Conservation (phyloP, 805 yeast species). For the Yarrowia bubula region DNA sequence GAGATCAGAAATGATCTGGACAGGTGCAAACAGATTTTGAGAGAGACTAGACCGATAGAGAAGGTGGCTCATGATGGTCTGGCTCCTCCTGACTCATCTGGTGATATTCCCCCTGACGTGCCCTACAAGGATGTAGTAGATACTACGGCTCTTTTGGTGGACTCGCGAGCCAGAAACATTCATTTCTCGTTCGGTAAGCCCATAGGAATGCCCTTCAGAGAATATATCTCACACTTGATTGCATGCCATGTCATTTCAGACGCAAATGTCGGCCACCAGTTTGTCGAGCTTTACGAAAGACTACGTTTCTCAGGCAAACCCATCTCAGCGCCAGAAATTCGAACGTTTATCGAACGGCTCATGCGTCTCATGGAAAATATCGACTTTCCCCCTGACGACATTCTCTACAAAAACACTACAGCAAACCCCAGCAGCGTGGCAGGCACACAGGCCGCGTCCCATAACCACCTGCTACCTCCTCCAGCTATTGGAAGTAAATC, state of each 20-base stretch:
- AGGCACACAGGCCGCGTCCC: conserved; percentile 2
- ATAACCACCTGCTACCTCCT: not conserved
- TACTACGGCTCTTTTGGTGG: conserved; percentile 37
- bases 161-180: conserved; percentile 36
- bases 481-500: conserved; percentile 10
- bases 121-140: conserved; percentile 35
- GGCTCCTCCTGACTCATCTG: conserved; percentile 19
- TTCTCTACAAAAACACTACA: conserved; percentile 7
- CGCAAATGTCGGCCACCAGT: conserved; percentile 35
- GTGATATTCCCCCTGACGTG: conserved; percentile 32
- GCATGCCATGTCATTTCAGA: conserved; percentile 33
- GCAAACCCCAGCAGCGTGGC: conserved; percentile 13
- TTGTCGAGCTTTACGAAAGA: conserved; percentile 59
- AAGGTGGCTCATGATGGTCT: conserved; percentile 35
- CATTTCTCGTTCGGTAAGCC: conserved; percentile 45
- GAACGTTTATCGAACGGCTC: conserved; percentile 53
- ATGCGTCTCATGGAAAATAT: conserved; percentile 15
- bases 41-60: conserved; percentile 45
- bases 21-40: conserved; percentile 45
- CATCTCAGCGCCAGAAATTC: conserved; percentile 58
- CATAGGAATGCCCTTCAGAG: conserved; percentile 39
- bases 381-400: conserved; percentile 21
- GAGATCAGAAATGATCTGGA: conserved; percentile 45
- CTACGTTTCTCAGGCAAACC: conserved; percentile 64
- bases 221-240: conserved; percentile 50